Conservation (phyloP, 1,284 basidiomycete species). For the Apiotrichum laibachii region DNA sequence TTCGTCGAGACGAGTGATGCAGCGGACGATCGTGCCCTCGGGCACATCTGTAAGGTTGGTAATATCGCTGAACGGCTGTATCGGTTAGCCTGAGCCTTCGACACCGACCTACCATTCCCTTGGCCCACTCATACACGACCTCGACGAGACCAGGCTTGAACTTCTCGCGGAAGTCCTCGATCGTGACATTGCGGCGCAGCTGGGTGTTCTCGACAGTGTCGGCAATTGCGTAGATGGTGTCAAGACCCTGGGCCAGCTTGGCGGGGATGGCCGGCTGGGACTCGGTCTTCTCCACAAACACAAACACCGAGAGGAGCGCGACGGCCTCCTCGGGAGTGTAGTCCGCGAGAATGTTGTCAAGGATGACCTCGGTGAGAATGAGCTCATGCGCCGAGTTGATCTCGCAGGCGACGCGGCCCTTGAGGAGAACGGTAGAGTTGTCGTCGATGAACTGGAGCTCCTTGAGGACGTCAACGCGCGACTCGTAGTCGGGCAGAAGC, state of each 20-base stretch:
- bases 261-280: slow-evolving; percentile 74
- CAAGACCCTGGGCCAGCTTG: slow-evolving; percentile 67
- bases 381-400: slow-evolving; percentile 97
- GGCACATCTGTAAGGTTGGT: slow-evolving; percentile 88
- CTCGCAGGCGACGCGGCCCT: slow-evolving; percentile 98
- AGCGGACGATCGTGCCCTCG: slow-evolving; percentile 94
- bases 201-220: slow-evolving; percentile 79
- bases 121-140: slow-evolving; percentile 98
- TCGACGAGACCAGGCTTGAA: slow-evolving; percentile 89
- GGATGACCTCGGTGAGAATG: slow-evolving; percentile 90
- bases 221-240: slow-evolving; percentile 74
- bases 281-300: slow-evolving; percentile 97
- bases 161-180: slow-evolving; percentile 67
- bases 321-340: slow-evolving; percentile 96
- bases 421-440: slow-evolving; percentile 88
- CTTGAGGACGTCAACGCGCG: slow-evolving; percentile 85
- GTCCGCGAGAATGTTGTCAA: slow-evolving; percentile 86
- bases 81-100: not conserved
- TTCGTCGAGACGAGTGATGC: slow-evolving; percentile 94
- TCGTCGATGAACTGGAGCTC: slow-evolving; percentile 90
- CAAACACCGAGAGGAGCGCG: slow-evolving; percentile 92
- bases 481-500: slow-evolving; percentile 94
- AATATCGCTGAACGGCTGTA: slow-evolving; percentile 90
- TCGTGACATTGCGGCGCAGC: slow-evolving; percentile 70
- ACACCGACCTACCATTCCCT: slow-evolving; percentile 73